Evolutionary conservation across 2,329 filamentous ascomycete genomes (phyloP), one percentile per base, ranked within the genome.

Genomic region (Aureobasidium melanogenum): DNA sequence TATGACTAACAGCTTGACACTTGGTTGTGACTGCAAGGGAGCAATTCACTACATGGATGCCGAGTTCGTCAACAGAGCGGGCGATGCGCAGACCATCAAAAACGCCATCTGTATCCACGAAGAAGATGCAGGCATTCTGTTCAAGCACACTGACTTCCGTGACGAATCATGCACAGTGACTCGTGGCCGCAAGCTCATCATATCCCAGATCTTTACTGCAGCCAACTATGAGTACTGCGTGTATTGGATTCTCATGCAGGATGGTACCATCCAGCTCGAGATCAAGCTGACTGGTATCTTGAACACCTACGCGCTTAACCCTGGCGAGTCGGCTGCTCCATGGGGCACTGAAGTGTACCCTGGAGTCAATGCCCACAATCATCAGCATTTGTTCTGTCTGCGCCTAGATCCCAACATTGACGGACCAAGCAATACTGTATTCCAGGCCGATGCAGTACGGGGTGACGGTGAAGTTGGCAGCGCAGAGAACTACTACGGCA

Each of bases 51-150:
- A 97, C 73, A 85, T 97, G 73, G 90, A 96, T 68, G 91, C 90
- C 2, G 84, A 88, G 12, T 94, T 96, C 71, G 88, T 92, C 43
- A 91, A 91, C 63, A 82, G 85, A 15, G 83, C 85, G 5, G 63
- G 63, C 26, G 82, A 83, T n/a, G 79, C 88, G 30, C 85, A 86
- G 4, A 88, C 86, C 1, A 91, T 96, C 77, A 93, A 96, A 79
- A 96, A 96, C 70, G 92, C 92, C 39, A 88, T 97, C 67, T 97
- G 92, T 73, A 92, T 97, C 66, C 92, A 97, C 75, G 92, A 97
- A 73, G 92, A 97, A 76, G 92, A 97, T 66, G 84, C 84, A 1
- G 92, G 92, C 6, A 94, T 97, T 63, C 79, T 96, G 0, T 96
- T 95, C 83, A 97, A 97, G 77, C 72, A 74, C 63, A 91, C 86